phyloP scores from a whole-genome alignment of 164 flowering plant species.

The Liriodendron chinense region DNA sequence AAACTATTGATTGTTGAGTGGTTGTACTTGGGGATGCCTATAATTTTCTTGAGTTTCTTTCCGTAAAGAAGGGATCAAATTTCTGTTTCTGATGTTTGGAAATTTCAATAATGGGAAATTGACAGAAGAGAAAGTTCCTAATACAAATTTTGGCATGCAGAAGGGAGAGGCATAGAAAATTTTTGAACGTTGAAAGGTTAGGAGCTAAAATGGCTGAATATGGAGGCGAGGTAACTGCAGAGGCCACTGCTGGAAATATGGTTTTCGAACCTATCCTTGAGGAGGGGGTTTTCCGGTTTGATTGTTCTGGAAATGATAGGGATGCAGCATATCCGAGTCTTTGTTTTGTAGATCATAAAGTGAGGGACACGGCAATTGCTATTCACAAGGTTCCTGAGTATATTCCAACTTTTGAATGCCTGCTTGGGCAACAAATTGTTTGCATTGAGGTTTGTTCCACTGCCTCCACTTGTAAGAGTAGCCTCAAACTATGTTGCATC shows the following conservation, averaged over 20 bases:
- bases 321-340: conserved; percentile 72
- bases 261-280: conserved; percentile 71
- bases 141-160: conserved; percentile 43
- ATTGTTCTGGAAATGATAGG: conserved; percentile 67
- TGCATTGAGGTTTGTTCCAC: conserved; percentile 54
- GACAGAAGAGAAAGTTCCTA: conserved; percentile 22
- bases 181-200: conserved; percentile 19
- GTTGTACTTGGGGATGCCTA: neutral
- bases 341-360: conserved; percentile 55
- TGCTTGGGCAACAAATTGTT: conserved; percentile 61
- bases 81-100: conserved; percentile 15
- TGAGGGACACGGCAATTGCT: conserved; percentile 58
- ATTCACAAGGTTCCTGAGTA: conserved; percentile 46
- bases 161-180: conserved; percentile 17
- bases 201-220: conserved; percentile 44
- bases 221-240: conserved; percentile 28
- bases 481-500: neutral
- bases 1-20: neutral
- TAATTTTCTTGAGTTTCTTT: neutral
- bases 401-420: conserved; percentile 57
- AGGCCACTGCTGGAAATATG: conserved; percentile 53
- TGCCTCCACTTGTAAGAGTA: neutral
- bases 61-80: neutral
- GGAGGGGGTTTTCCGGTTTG: conserved; percentile 90
- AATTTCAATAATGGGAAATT: conserved; percentile 20